Conservation (phyloP, 1,284 basidiomycete genomes). For the Volvariella surrecta region DNA sequence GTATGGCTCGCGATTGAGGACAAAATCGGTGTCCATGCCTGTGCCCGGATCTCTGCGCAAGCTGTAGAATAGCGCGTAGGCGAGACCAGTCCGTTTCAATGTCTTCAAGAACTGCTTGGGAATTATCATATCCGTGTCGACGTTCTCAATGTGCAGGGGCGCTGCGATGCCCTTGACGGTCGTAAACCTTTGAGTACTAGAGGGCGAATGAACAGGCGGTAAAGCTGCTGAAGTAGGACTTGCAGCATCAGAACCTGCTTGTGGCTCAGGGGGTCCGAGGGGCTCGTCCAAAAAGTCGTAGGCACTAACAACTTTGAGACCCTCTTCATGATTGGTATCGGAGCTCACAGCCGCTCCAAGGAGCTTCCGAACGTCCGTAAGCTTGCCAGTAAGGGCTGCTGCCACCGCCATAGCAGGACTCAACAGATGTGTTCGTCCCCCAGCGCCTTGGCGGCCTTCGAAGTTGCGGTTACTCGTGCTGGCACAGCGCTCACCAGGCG, state of each 20-base stretch:
- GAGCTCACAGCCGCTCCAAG: slow-evolving; percentile 43
- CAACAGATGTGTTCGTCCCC: slow-evolving; percentile 88
- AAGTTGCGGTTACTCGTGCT: slow-evolving; percentile 98
- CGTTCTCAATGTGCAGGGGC: slow-evolving; percentile 86
- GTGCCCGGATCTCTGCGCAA: slow-evolving; percentile 78
- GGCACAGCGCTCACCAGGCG: slow-evolving; percentile 87
- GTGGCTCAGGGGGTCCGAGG: slow-evolving; percentile 52
- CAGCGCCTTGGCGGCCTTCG: slow-evolving; percentile 88
- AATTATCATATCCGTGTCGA: slow-evolving; percentile 97
- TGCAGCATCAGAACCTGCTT: slow-evolving; percentile 26
- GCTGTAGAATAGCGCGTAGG: slow-evolving; percentile 83
- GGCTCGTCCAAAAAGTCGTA: slow-evolving; percentile 75
- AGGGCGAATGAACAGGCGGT: slow-evolving; percentile 44
- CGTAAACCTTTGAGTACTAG: slow-evolving; percentile 71
- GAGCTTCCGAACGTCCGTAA: slow-evolving; percentile 86
- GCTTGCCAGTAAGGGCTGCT: slow-evolving; percentile 82
- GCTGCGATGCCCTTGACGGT: slow-evolving; percentile 81
- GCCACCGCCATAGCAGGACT: slow-evolving; percentile 96
- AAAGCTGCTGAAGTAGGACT: slow-evolving; percentile 25
- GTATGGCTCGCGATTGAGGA: slow-evolving; percentile 85
- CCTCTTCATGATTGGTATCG: slow-evolving; percentile 34
- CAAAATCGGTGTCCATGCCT: slow-evolving; percentile 77
- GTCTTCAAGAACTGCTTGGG: slow-evolving; percentile 97
- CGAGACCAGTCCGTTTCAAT: slow-evolving; percentile 87
- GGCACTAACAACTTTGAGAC: slow-evolving; percentile 62